phyloP scores from a whole-genome alignment of 371 early-diverging fungal species.

The Mucor velutinosus region DNA sequence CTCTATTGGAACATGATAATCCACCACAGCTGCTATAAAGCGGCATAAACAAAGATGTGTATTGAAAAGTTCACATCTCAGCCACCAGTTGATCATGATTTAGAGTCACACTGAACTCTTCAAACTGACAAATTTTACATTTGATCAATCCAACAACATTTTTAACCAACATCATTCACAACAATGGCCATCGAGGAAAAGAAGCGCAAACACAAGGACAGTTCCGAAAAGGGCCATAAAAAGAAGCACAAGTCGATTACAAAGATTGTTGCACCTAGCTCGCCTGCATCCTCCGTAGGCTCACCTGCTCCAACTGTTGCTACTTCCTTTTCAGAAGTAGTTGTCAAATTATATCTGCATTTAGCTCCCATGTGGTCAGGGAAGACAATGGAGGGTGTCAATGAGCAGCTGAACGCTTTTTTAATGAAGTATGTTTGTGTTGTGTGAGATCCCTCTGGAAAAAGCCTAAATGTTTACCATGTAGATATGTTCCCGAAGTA shows the following conservation, averaged over 20 bases:
- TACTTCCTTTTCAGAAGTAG: slow-evolving; percentile 62
- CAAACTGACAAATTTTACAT: neutral
- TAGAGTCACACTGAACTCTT: slow-evolving; percentile 1
- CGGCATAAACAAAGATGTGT: neutral
- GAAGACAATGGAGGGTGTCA: slow-evolving; percentile 72
- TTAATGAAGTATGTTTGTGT: slow-evolving; percentile 72
- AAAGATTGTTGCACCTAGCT: slow-evolving; percentile 17
- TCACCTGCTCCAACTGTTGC: slow-evolving; percentile 11
- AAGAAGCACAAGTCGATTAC: slow-evolving; percentile 36
- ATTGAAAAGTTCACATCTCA: neutral
- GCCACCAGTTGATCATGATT: neutral
- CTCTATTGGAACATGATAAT: neutral
- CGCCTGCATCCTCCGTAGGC: slow-evolving; percentile 14
- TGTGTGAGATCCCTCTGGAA: neutral
- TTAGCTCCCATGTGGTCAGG: slow-evolving; percentile 76
- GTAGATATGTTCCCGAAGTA: slow-evolving; percentile 81
- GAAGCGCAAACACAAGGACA: slow-evolving; percentile 48
- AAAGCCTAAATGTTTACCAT: neutral
- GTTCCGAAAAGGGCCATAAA: slow-evolving; percentile 31
- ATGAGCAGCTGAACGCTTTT: slow-evolving; percentile 81
- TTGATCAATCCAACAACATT: neutral
- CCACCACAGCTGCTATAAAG: neutral
- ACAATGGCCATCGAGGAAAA: slow-evolving; percentile 37
- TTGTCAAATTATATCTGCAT: slow-evolving; percentile 66
- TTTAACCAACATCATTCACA: neutral